Evolutionary conservation across 106 monocot species (phyloP).

Genomic region (Alisma plantagoaquatica): DNA sequence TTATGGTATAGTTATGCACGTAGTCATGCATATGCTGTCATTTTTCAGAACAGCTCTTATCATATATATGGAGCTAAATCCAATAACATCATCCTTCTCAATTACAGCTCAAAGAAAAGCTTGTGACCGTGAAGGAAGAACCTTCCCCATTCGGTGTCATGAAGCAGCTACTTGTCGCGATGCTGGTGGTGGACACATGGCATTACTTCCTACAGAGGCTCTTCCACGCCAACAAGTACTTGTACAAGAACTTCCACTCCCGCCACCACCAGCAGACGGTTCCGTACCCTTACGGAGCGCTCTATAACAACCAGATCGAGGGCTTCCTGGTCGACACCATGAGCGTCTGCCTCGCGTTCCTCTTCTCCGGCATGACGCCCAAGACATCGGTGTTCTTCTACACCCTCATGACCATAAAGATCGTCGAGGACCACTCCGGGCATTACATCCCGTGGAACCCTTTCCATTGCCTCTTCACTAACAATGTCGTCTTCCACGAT

Average conservation of each 20-base stretch:
- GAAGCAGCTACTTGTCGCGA: not conserved
- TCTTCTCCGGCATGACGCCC: slow-evolving; percentile 1
- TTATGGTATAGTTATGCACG: not conserved
- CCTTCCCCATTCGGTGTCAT: not conserved
- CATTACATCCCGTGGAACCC: not conserved
- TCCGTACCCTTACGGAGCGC: not conserved
- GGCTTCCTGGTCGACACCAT: not conserved
- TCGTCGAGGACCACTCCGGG: not conserved
- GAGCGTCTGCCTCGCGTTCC: not conserved
- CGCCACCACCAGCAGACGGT: not conserved
- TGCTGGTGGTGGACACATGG: not conserved
- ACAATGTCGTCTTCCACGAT: slow-evolving; percentile 1
- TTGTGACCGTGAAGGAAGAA: not conserved
- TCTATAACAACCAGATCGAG: not conserved
- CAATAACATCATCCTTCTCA: not conserved
- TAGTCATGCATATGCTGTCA: not conserved
- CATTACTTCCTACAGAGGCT: not conserved
- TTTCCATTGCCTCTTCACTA: not conserved
- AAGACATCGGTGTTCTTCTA: not conserved
- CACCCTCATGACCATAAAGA: not conserved
- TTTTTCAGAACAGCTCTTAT: not conserved
- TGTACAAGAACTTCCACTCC: slow-evolving; percentile 3
- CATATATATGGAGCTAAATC: too few species aligned
- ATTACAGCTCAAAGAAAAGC: not conserved
- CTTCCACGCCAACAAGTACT: not conserved